Evolutionary conservation across 1,139 yeast species (phyloP).

Genomic region (Hemisphaericaspora subhashii): DNA sequence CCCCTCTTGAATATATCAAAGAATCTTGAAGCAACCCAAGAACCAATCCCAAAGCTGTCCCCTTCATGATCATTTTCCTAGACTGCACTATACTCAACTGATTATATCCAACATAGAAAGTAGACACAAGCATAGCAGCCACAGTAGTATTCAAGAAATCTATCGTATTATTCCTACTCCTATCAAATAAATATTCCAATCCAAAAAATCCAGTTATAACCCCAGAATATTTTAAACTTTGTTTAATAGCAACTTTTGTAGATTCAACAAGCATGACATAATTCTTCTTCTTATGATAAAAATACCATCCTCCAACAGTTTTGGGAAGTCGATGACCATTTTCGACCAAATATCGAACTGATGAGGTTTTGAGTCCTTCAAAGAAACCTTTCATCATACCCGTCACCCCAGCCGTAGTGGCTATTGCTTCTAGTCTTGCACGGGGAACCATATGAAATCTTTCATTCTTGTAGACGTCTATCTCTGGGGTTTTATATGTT

Average conservation of each 20-base stretch:
- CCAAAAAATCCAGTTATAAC: slow-evolving; percentile 57
- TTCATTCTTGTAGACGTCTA: slow-evolving; percentile 26
- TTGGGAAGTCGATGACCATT: slow-evolving; percentile 81
- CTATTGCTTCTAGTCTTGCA: slow-evolving; percentile 35
- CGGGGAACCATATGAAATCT: slow-evolving; percentile 42
- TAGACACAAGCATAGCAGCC: slow-evolving; percentile 41
- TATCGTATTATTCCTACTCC: slow-evolving; percentile 45
- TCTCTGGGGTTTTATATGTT: slow-evolving; percentile 3
- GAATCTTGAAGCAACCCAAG: slow-evolving; percentile 69
- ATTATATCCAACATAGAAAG: slow-evolving; percentile 48
- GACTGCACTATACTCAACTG: slow-evolving; percentile 50
- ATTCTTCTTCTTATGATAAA: slow-evolving; percentile 82
- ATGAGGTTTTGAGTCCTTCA: slow-evolving; percentile 56
- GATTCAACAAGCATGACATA: slow-evolving; percentile 68
- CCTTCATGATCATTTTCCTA: slow-evolving; percentile 48
- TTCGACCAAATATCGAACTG: slow-evolving; percentile 69
- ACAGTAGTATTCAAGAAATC: slow-evolving; percentile 64
- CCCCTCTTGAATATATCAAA: slow-evolving; percentile 58
- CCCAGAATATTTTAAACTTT: slow-evolving; percentile 44
- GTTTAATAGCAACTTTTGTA: slow-evolving; percentile 42
- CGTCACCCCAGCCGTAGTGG: slow-evolving; percentile 44
- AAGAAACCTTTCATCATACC: slow-evolving; percentile 67
- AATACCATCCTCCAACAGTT: slow-evolving; percentile 86
- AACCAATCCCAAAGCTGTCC: slow-evolving; percentile 55
- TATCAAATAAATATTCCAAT: slow-evolving; percentile 62